These are phyloP conservation scores for Cyberlindnera sargentensis DNA, from an alignment of 805 yeast genomes.

Conservation along the genomic window DNA sequence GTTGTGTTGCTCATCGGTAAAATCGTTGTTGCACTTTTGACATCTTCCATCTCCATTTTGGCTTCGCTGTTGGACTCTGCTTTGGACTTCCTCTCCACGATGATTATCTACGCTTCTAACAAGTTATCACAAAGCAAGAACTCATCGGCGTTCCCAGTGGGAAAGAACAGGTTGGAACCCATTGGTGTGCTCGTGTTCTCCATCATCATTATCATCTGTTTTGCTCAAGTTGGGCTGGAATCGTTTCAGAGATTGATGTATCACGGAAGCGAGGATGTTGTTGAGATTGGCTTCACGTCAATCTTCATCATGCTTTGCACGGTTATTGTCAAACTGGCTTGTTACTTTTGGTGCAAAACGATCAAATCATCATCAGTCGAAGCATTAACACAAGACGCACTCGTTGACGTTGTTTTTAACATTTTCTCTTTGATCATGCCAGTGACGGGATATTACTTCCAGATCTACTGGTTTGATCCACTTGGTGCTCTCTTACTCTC, in stretches of 20 bases:
- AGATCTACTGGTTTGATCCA: slow-evolving; percentile 69
- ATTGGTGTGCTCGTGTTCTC: slow-evolving; percentile 72
- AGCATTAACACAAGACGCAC: slow-evolving; percentile 78
- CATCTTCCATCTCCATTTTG: slow-evolving; percentile 65
- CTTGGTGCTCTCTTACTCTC: slow-evolving; percentile 63
- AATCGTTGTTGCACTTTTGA: slow-evolving; percentile 48
- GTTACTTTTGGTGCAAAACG: slow-evolving; percentile 57
- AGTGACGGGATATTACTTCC: slow-evolving; percentile 41
- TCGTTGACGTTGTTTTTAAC: slow-evolving; percentile 72
- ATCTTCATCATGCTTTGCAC: slow-evolving; percentile 56
- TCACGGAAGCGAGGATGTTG: slow-evolving; percentile 31
- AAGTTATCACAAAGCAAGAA: slow-evolving; percentile 37
- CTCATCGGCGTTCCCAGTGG: slow-evolving; percentile 58
- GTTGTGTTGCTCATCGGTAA: slow-evolving; percentile 54
- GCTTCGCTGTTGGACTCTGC: slow-evolving; percentile 77
- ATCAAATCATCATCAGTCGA: slow-evolving; percentile 61
- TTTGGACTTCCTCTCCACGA: slow-evolving; percentile 66
- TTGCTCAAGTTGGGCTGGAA: slow-evolving; percentile 64
- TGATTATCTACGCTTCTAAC: slow-evolving; percentile 62
- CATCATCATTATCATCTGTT: slow-evolving; percentile 61
- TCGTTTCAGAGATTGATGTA: slow-evolving; percentile 43
- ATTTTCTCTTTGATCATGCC: slow-evolving; percentile 68
- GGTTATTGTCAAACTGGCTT: slow-evolving; percentile 48
- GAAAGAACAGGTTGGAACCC: slow-evolving; percentile 68
- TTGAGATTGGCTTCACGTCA: slow-evolving; percentile 43